Conservation (phyloP, 1,284 basidiomycete genomes). For the Wallemia hederae region DNA sequence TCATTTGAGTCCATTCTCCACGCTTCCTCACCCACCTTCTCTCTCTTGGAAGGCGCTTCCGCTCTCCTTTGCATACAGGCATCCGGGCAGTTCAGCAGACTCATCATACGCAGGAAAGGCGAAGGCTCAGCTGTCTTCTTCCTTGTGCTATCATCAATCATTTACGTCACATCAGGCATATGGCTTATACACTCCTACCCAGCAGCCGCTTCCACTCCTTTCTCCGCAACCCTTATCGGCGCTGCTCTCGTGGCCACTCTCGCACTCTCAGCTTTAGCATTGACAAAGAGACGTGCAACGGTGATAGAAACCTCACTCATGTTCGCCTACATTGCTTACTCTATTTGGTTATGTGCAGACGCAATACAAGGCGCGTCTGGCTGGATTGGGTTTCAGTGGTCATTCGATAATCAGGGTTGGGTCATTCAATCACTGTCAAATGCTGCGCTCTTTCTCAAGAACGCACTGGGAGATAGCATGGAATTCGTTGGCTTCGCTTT, state of each 20-base stretch:
- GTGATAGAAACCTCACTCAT: slow-evolving; percentile 44
- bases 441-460: slow-evolving; percentile 4
- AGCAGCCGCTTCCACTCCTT: slow-evolving; percentile 41
- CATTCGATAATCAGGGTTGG: neutral
- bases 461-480: slow-evolving; percentile 4
- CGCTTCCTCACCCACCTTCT: slow-evolving; percentile 42
- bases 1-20: slow-evolving; percentile 25
- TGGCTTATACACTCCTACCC: slow-evolving; percentile 31
- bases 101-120: slow-evolving; percentile 45
- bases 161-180: slow-evolving; percentile 11
- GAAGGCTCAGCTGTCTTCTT: slow-evolving; percentile 31
- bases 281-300: slow-evolving; percentile 59
- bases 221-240: slow-evolving; percentile 56
- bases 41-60: slow-evolving; percentile 50
- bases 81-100: slow-evolving; percentile 38
- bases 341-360: slow-evolving; percentile 1
- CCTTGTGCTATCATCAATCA: slow-evolving; percentile 5
- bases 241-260: slow-evolving; percentile 38
- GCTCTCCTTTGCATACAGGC: slow-evolving; percentile 44
- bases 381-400: neutral
- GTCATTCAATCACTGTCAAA: slow-evolving; percentile 1
- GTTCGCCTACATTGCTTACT: neutral
- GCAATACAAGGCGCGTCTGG: neutral
- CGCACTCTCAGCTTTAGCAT: slow-evolving; percentile 71
- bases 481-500: slow-evolving; percentile 5